Evolutionary conservation across 371 early-diverging fungal genomes (phyloP).

Genomic region (Sporodiniella umbellata): DNA sequence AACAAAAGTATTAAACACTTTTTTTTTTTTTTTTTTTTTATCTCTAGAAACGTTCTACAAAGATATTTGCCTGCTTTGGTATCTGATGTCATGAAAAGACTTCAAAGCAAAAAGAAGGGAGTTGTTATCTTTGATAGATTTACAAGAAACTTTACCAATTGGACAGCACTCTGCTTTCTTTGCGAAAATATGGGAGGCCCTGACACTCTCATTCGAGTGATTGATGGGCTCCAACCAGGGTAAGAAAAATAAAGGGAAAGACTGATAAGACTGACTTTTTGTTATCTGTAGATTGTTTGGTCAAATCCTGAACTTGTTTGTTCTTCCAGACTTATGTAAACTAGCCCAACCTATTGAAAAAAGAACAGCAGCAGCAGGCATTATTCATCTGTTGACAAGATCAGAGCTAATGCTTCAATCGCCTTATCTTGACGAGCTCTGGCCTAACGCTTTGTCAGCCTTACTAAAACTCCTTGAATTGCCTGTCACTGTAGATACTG

Average conservation of each 20-base stretch:
- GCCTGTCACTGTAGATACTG: conserved; percentile 52
- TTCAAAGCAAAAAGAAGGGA: conserved; percentile 69
- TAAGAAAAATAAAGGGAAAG: conserved; percentile 19
- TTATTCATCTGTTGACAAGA: conserved; percentile 61
- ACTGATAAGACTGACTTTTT: background rate
- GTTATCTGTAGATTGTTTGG: conserved; percentile 63
- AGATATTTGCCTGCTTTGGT: conserved; percentile 78
- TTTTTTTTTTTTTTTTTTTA: background rate
- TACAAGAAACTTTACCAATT: conserved; percentile 75
- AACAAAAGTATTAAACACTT: too few relatives aligned
- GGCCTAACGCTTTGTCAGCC: conserved; percentile 47
- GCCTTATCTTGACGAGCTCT: conserved; percentile 51
- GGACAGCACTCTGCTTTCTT: conserved; percentile 67
- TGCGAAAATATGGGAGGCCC: conserved; percentile 60
- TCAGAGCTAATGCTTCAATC: conserved; percentile 46
- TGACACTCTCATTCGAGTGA: conserved; percentile 64
- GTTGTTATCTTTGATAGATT: conserved; percentile 50
- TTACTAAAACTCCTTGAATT: conserved; percentile 52
- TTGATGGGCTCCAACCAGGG: conserved; percentile 78
- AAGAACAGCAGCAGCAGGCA: conserved; percentile 66
- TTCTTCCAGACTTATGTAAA: conserved; percentile 68
- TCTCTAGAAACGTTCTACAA: conserved; percentile 44
- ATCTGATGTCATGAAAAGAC: conserved; percentile 71
- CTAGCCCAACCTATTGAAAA: conserved; percentile 69
- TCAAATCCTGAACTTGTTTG: conserved; percentile 62